Conservation (phyloP, 441 rosid genomes). For the Populus hybrid region DNA sequence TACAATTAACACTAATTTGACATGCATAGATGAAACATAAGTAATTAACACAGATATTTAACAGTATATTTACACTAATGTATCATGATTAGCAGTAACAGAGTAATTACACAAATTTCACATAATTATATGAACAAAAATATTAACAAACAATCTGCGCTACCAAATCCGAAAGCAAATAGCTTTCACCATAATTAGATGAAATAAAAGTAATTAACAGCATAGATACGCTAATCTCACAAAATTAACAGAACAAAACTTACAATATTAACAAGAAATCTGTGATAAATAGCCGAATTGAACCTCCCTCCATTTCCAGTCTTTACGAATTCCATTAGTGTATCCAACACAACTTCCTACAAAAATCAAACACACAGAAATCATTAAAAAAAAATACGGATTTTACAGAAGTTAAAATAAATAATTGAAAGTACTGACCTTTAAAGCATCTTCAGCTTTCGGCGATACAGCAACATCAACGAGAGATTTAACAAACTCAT, state of each 20-base stretch:
- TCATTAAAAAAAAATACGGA: neutral
- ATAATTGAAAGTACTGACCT: conserved; percentile 30
- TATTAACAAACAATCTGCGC: neutral
- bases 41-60: neutral
- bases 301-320: conserved; percentile 65
- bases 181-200: neutral
- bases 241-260: conserved; percentile 19
- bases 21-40: neutral
- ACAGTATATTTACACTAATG: neutral
- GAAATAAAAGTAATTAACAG: neutral
- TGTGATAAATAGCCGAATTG: conserved; percentile 68
- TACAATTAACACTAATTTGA: neutral
- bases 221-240: neutral
- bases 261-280: conserved; percentile 59
- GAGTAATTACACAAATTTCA: too few species aligned
- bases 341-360: conserved; percentile 76
- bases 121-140: neutral
- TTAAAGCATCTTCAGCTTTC: conserved; percentile 53
- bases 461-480: conserved; percentile 44
- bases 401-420: neutral
- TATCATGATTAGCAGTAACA: neutral
- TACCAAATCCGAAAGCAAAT: neutral
- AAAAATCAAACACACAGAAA: neutral
- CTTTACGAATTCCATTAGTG: conserved; percentile 85
- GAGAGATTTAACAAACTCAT: conserved; percentile 56